Percentiles rank a stretch among this genome's conserved stretches.
phyloP scores from a whole-genome alignment of 2,329 filamentous ascomycete genomes.

The Aspergillus vadensis region DNA sequence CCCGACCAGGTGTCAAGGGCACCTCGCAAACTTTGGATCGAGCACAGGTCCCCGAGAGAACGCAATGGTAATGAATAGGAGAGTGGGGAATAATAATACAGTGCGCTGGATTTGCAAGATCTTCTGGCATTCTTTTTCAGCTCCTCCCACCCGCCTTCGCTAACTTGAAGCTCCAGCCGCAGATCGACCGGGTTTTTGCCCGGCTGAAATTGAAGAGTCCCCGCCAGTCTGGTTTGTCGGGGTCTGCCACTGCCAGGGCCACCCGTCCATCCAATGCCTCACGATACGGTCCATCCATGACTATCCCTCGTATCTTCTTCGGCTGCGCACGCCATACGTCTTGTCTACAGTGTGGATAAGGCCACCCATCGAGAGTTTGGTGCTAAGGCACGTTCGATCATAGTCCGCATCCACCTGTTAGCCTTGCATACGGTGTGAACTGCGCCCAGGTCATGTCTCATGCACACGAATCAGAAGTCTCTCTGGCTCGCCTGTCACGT shows the following conservation, averaged over 20 bases:
- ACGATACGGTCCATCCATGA: background rate
- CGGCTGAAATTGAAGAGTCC: background rate
- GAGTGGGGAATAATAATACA: too few relatives aligned
- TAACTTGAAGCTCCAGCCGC: background rate
- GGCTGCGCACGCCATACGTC: background rate
- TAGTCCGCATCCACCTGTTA: background rate
- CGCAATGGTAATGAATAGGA: too few relatives aligned
- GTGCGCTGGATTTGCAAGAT: too few relatives aligned
- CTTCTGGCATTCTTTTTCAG: background rate
- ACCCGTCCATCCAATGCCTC: background rate
- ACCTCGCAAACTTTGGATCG: too few relatives aligned
- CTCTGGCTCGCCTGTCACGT: background rate
- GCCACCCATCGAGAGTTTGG: background rate
- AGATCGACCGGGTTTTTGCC: background rate
- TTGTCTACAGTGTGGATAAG: background rate
- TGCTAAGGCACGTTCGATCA: slow-evolving; percentile 3
- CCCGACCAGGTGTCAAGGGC: too few relatives aligned
- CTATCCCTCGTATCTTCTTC: slow-evolving; percentile 1
- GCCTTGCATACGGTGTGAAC: slow-evolving; percentile 4
- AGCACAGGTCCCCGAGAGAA: too few relatives aligned
- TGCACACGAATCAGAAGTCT: slow-evolving; percentile 8
- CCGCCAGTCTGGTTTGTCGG: background rate
- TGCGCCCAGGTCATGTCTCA: slow-evolving; percentile 4
- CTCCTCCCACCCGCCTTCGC: background rate
- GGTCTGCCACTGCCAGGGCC: background rate